Percentiles rank a stretch among this genome's conserved stretches.
Evolutionary conservation across 768 basidiomycete species (phyloP).

Genomic region (Amanita subjunquillea): DNA sequence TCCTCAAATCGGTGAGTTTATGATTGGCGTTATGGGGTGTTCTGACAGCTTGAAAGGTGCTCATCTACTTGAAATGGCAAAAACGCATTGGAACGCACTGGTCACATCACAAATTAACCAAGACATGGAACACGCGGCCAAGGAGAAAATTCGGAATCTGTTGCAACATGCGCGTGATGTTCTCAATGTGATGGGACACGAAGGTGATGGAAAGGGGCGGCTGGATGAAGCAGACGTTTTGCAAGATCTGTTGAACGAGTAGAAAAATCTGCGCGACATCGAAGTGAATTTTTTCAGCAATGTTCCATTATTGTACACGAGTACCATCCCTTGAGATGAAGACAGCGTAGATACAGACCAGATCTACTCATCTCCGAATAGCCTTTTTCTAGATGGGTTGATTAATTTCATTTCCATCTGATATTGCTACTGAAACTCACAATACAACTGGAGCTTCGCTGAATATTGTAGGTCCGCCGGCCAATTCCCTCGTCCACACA

Average conservation of each 20-base stretch:
- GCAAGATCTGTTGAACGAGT: slow-evolving; percentile 10
- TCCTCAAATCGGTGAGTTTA: slow-evolving; percentile 64
- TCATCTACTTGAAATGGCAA: slow-evolving; percentile 67
- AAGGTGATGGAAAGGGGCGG: slow-evolving; percentile 58
- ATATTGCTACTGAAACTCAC: slow-evolving; percentile 33
- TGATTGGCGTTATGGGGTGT: background rate
- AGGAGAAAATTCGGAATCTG: slow-evolving; percentile 22
- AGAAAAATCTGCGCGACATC: background rate
- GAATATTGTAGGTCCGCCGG: slow-evolving; percentile 61
- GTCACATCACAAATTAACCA: slow-evolving; percentile 19
- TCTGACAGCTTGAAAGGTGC: slow-evolving; percentile 36
- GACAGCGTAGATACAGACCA: background rate
- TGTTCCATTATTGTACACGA: slow-evolving; percentile 5
- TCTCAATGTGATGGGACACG: slow-evolving; percentile 39
- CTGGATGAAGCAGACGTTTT: slow-evolving; percentile 40
- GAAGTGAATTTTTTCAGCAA: background rate
- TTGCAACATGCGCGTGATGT: slow-evolving; percentile 31
- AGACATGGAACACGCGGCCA: slow-evolving; percentile 12
- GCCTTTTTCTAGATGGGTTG: slow-evolving; percentile 37
- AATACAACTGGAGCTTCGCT: slow-evolving; percentile 61
- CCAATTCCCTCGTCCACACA: slow-evolving; percentile 84
- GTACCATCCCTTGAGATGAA: background rate
- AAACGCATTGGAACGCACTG: slow-evolving; percentile 65
- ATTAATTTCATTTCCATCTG: background rate
- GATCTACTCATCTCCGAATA: slow-evolving; percentile 45